These are phyloP conservation scores for Aschersonia sp. DNA, from an alignment of 2,329 filamentous ascomycete genomes.

Conservation along the genomic window DNA sequence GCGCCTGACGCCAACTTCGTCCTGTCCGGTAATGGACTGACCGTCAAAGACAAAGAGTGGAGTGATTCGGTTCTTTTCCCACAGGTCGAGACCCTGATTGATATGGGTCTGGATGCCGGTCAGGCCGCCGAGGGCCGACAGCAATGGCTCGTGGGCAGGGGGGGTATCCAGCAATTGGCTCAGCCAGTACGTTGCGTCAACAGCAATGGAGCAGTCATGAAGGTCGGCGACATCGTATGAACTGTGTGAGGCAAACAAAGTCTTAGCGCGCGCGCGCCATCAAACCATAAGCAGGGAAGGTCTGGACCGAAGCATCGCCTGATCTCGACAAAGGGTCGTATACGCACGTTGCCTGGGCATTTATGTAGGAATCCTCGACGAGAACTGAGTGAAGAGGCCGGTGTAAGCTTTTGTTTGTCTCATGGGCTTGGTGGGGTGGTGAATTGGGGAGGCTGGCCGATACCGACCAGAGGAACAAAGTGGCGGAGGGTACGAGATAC, in stretches of 20 bases:
- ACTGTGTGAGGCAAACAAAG: slow-evolving; percentile 15
- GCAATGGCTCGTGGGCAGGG: slow-evolving; percentile 68
- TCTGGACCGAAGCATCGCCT: background rate
- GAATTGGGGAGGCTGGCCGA: background rate
- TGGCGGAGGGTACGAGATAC: background rate
- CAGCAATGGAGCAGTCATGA: slow-evolving; percentile 60
- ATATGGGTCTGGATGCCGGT: slow-evolving; percentile 68
- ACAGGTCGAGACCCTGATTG: slow-evolving; percentile 58
- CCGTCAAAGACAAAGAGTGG: slow-evolving; percentile 89
- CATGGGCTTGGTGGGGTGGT: background rate
- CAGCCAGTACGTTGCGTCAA: slow-evolving; percentile 86
- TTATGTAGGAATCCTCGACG: slow-evolving; percentile 23
- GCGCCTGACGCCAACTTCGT: slow-evolving; percentile 51
- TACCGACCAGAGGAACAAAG: background rate
- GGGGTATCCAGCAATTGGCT: slow-evolving; percentile 58
- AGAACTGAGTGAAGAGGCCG: slow-evolving; percentile 13
- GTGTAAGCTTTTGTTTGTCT: slow-evolving; percentile 1
- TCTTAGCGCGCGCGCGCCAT: too few species aligned
- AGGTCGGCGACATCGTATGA: slow-evolving; percentile 54
- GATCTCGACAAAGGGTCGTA: slow-evolving; percentile 4
- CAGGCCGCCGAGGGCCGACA: slow-evolving; percentile 78
- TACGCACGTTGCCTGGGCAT: slow-evolving; percentile 21
- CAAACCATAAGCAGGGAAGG: background rate
- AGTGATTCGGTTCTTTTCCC: slow-evolving; percentile 55
- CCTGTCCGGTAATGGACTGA: slow-evolving; percentile 62